Evolutionary conservation across 163 green algal species (phyloP), one percentile per base, ranked within the genome.

Genomic region (Coccomyxa subellipsoidea): DNA sequence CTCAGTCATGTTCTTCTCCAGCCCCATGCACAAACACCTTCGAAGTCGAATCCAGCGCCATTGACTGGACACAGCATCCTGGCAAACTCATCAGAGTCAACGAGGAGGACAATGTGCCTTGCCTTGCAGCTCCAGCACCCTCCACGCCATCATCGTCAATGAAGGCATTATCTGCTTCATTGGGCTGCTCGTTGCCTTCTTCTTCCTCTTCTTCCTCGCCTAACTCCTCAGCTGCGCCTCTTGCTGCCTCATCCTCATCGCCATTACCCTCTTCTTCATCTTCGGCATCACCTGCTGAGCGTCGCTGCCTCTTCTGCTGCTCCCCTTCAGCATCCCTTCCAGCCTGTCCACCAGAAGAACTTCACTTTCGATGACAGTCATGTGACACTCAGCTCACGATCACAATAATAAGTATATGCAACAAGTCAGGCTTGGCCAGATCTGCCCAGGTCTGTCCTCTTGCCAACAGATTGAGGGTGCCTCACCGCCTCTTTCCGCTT

Each of bases 131-230:
- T 8, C 2, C 66, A 73, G 66, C 76, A 25, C 36, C 37, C 38
- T 66, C 25, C 76, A 75, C 40, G 53, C 77, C 77, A 4, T 76
- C 77, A 47, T 81, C 77, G 23, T 73, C 53, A 47, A 75, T 73
- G 53, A 75, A 75, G n/a, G 53, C 77, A 2, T 29, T 53, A 27
- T 77, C 79, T 36, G 72, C 79, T 54, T 35, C 76, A 80, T 29
- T 80, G 31, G 38, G 36, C 37, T 35, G 25, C 25, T 37, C 69
- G 31, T 76, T 76, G 18, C 69, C 69, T 37, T 40, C 72, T 47
- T 79, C 37, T 79, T 31, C 38, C 37, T 66, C 76, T 38, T 80
- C 76, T 59, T 66, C 76, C 15, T 79, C 72, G 31, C 23, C 4
- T 59, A 34, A 29, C 36, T 78, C 72, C 36, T n/a, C 31, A 78